These are phyloP conservation scores for Solanum chmielewskii DNA, from an alignment of 257 asterid species.

Conservation along the genomic window DNA sequence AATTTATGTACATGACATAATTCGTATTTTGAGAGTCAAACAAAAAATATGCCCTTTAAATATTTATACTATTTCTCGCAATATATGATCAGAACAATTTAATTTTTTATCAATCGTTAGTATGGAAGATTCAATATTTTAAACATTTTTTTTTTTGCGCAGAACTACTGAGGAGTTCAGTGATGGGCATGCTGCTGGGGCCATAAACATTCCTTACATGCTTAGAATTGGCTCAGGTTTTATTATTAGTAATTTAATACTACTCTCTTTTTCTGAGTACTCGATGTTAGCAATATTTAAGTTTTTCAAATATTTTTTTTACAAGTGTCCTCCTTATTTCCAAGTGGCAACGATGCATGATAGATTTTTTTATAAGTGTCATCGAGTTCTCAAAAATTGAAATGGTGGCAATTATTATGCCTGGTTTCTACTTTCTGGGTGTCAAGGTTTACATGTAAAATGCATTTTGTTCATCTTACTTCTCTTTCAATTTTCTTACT, in stretches of 20 bases:
- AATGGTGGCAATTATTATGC: neutral
- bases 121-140: neutral
- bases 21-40: neutral
- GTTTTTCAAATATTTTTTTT: neutral
- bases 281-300: neutral
- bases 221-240: slow-evolving; percentile 48
- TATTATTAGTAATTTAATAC: neutral
- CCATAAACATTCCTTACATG: slow-evolving; percentile 69
- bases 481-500: neutral
- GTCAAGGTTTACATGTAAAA: neutral
- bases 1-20: neutral
- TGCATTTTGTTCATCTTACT: neutral
- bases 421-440: neutral
- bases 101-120: neutral
- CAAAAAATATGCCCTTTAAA: no score
- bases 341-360: neutral
- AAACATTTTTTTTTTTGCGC: neutral
- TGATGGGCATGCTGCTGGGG: slow-evolving; percentile 56
- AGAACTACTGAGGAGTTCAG: slow-evolving; percentile 64
- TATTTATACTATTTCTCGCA: neutral
- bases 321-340: neutral
- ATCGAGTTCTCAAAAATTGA: neutral
- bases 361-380: neutral
- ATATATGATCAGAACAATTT: no score
- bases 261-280: neutral